phyloP scores from a whole-genome alignment of 176 grass and related monocot species.

The Sorghum bicolor region DNA sequence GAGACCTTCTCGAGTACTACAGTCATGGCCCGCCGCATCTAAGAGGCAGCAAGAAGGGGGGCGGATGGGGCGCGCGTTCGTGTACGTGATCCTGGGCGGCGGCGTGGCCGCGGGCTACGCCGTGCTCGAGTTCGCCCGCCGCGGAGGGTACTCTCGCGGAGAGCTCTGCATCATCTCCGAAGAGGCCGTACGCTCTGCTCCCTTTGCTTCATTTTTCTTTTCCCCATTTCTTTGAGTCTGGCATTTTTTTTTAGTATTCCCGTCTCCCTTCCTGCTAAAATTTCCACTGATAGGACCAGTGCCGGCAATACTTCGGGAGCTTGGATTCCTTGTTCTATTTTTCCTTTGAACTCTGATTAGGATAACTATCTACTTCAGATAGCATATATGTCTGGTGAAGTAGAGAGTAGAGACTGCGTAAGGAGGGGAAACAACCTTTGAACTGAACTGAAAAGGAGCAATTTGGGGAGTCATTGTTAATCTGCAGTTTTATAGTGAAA shows the following conservation, averaged over 20 bases:
- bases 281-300: neutral
- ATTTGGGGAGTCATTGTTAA: neutral
- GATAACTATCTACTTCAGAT: neutral
- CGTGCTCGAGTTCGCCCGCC: slow-evolving; percentile 81
- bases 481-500: neutral
- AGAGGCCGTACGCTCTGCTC: slow-evolving; percentile 39
- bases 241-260: neutral
- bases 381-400: neutral
- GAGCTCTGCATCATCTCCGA: slow-evolving; percentile 96
- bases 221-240: neutral
- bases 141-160: slow-evolving; percentile 44
- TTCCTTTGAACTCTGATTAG: neutral
- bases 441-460: neutral
- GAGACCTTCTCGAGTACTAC: neutral
- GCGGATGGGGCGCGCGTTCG: slow-evolving; percentile 72
- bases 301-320: neutral
- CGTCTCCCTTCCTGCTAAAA: too few relatives aligned
- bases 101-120: slow-evolving; percentile 94
- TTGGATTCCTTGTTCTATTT: neutral
- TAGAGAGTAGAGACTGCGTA: neutral
- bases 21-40: slow-evolving; percentile 40
- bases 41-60: neutral
- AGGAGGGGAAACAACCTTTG: neutral
- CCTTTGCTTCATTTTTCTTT: neutral
- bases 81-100: slow-evolving; percentile 82